These are phyloP conservation scores for Amaranthus cruentus DNA, from an alignment of 148 eudicot species.

Conservation along the genomic window DNA sequence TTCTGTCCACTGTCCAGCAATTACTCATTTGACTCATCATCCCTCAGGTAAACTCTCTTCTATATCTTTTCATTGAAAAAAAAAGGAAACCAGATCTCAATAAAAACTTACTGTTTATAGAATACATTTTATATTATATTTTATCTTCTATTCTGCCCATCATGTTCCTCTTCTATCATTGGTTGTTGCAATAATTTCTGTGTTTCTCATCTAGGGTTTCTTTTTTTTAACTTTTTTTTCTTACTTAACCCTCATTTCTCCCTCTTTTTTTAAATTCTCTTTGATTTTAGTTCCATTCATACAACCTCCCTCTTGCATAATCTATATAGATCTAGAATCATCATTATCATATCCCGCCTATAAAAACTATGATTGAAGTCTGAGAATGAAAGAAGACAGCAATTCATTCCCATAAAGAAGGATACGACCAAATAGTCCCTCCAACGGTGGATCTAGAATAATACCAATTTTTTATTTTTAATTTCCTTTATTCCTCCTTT, in stretches of 20 bases:
- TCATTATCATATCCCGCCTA: no score
- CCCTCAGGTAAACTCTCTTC: background rate
- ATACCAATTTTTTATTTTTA: no score
- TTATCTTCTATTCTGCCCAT: background rate
- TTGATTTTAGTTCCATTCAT: background rate
- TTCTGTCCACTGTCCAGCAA: background rate
- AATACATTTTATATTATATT: background rate
- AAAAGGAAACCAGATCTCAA: constrained; percentile 6
- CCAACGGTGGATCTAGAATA: constrained; percentile 11
- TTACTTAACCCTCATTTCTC: background rate
- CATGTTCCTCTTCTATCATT: constrained; percentile 17
- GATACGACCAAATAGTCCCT: no score
- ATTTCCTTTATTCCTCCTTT: no score
- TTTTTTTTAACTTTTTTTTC: background rate
- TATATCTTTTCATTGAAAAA: background rate
- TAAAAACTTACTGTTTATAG: constrained; percentile 21
- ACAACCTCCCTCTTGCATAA: no score
- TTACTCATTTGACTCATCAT: background rate
- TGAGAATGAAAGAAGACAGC: no score
- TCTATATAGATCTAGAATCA: background rate
- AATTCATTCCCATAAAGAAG: no score
- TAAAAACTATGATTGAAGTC: background rate
- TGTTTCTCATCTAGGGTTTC: constrained; percentile 35
- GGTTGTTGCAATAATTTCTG: constrained; percentile 16
- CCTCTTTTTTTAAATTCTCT: background rate